Conservation (phyloP, 371 early-diverging fungal species). For the Mucor mucedo region DNA sequence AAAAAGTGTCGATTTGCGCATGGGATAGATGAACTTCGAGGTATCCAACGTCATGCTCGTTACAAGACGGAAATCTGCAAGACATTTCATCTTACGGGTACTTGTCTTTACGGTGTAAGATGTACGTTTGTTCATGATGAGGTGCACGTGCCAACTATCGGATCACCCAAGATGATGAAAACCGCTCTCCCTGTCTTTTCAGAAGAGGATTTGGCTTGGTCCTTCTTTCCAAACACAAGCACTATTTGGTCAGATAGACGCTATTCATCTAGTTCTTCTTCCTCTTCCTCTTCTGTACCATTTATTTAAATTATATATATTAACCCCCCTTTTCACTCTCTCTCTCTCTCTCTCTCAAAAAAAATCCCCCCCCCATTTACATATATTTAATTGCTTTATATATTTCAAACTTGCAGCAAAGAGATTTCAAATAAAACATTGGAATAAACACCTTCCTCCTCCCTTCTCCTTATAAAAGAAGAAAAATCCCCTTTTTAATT, state of each 20-base stretch:
- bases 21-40: slow-evolving; percentile 77
- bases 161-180: background rate
- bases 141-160: background rate
- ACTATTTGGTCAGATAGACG: slow-evolving; percentile 20
- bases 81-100: slow-evolving; percentile 87
- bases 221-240: background rate
- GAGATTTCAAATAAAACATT: slow-evolving; percentile 1
- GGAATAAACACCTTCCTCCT: background rate
- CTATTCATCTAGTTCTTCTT: slow-evolving; percentile 17
- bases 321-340: background rate
- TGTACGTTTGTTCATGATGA: slow-evolving; percentile 95
- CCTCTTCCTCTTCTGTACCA: slow-evolving; percentile 13
- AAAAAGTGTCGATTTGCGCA: slow-evolving; percentile 98
- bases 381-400: slow-evolving; percentile 1
- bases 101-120: slow-evolving; percentile 92
- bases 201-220: background rate
- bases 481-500: background rate
- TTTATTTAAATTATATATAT: background rate
- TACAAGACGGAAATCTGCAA: slow-evolving; percentile 94
- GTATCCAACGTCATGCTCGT: slow-evolving; percentile 87
- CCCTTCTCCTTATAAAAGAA: background rate
- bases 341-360: background rate
- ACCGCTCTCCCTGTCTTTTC: background rate
- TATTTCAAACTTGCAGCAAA: background rate
- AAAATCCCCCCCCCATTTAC: background rate